Conservation (phyloP, 345 rosid species). For the Reutealis trisperma region DNA sequence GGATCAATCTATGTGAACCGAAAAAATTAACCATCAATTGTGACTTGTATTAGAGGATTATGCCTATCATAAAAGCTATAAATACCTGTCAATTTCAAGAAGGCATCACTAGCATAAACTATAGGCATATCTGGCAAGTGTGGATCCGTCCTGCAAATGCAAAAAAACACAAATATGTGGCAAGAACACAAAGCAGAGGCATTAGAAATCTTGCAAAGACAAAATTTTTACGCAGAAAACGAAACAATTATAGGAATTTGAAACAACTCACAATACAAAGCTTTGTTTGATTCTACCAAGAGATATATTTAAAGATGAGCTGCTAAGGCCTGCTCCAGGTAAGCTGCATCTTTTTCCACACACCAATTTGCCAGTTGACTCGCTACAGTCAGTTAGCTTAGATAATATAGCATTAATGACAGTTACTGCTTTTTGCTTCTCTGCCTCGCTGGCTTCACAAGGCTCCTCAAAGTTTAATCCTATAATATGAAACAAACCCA, state of each 20-base stretch:
- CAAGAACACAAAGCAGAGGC: slow-evolving; percentile 11
- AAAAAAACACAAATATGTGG: slow-evolving; percentile 10
- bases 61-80: not conserved
- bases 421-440: slow-evolving; percentile 57
- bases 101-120: slow-evolving; percentile 88
- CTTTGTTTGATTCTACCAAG: slow-evolving; percentile 99
- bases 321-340: slow-evolving; percentile 47
- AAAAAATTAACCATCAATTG: not conserved
- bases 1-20: not conserved
- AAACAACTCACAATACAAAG: slow-evolving; percentile 97
- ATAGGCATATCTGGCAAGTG: slow-evolving; percentile 76
- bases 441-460: slow-evolving; percentile 73
- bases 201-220: slow-evolving; percentile 30
- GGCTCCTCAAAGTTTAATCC: slow-evolving; percentile 60
- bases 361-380: slow-evolving; percentile 61
- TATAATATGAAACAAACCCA: slow-evolving; percentile 24
- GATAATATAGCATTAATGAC: slow-evolving; percentile 62
- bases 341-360: slow-evolving; percentile 55
- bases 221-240: slow-evolving; percentile 13
- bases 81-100: slow-evolving; percentile 83
- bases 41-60: not conserved
- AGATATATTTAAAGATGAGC: slow-evolving; percentile 74
- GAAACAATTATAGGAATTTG: slow-evolving; percentile 35
- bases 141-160: slow-evolving; percentile 69
- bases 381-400: slow-evolving; percentile 59